Evolutionary conservation across 169 alveolate species (phyloP), one percentile per base, ranked within the genome.

Genomic region (Eimeria necatrix): DNA sequence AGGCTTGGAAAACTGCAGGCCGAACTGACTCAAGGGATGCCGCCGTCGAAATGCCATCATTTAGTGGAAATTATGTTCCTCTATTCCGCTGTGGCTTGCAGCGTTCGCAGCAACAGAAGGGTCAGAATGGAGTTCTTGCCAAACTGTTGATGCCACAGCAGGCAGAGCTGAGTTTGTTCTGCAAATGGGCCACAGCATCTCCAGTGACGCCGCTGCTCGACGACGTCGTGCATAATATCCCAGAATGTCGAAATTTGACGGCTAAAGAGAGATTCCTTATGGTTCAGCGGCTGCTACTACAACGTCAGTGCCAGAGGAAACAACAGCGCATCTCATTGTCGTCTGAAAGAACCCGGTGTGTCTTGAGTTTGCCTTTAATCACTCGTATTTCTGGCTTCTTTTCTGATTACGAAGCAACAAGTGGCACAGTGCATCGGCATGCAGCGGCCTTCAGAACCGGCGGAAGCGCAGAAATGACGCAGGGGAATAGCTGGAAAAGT

Each of bases 331-430:
- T 85, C 26, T 3, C 92, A n/a, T 76, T 85, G 0, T 85, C 92
- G 3, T 85, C 92, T n/a, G 24, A 8, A 3, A n/a, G 81, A n/a
- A 76, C 92, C 16, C 80, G 92, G 24, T 85, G 92, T 22, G 92
- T 85, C 80, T 46, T 85, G 80, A 4, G 5, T 32, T 85, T 85
- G 92, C 64, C 92, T 51, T 71, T 85, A 16, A 53, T 85, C 41
- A 26, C 80, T 4, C 92, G 92, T 78, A 85, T 85, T 53, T 18
- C 80, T 26, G 81, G 80, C 81, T 85, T 85, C 52, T 60, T 85
- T 5, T 85, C 92, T 81, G 22, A 16, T 8, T 32, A 60, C 81
- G 80, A 85, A n/a, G 81, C 92, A 59, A 16, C 80, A 32, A 85
- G 49, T 12, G 61, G 49, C 41, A 14, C 4, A 20, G 80, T n/a